These are phyloP conservation scores for Clonostachys rosea DNA, from an alignment of 2,329 filamentous ascomycete genomes.

Conservation along the genomic window DNA sequence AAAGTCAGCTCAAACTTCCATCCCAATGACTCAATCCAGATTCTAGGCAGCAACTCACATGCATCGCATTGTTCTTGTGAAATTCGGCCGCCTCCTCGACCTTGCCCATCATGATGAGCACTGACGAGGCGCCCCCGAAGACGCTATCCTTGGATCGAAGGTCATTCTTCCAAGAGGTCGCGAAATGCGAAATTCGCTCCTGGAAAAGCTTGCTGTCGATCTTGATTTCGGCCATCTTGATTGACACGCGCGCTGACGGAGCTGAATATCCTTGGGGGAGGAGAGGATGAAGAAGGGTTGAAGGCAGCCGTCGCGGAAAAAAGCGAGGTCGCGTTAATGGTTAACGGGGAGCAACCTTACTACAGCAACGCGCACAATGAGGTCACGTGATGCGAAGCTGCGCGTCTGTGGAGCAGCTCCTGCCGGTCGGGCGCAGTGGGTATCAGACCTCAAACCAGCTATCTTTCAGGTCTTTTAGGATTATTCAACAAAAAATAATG, in stretches of 20 bases:
- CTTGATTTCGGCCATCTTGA: conserved; percentile 74
- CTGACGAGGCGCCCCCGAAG: conserved; percentile 82
- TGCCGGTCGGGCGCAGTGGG: not conserved
- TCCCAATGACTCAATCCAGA: not conserved
- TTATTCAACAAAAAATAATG: too few relatives aligned
- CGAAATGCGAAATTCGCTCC: conserved; percentile 82
- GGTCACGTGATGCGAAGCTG: conserved; percentile 24
- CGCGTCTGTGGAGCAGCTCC: not conserved
- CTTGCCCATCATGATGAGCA: conserved; percentile 91
- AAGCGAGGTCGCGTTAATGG: conserved; percentile 34
- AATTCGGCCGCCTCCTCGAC: conserved; percentile 83
- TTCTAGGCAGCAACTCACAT: conserved; percentile 54
- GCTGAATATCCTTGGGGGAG: conserved; percentile 9
- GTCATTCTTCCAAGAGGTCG: conserved; percentile 93
- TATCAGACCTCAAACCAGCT: too few relatives aligned
- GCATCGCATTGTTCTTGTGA: conserved; percentile 94
- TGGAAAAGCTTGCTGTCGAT: conserved; percentile 94
- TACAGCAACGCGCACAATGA: conserved; percentile 8
- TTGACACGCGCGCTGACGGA: conserved; percentile 20
- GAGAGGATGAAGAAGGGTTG: conserved; percentile 12
- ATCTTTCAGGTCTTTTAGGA: too few relatives aligned
- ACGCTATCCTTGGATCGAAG: conserved; percentile 81
- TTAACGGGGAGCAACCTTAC: not conserved
- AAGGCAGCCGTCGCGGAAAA: conserved; percentile 29
- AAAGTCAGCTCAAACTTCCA: conserved; percentile 8